Percentiles rank a stretch among this genome's conserved stretches.
These are phyloP conservation scores for Boeremia lycopersici DNA, from an alignment of 2,329 filamentous ascomycete species.

Conservation along the genomic window DNA sequence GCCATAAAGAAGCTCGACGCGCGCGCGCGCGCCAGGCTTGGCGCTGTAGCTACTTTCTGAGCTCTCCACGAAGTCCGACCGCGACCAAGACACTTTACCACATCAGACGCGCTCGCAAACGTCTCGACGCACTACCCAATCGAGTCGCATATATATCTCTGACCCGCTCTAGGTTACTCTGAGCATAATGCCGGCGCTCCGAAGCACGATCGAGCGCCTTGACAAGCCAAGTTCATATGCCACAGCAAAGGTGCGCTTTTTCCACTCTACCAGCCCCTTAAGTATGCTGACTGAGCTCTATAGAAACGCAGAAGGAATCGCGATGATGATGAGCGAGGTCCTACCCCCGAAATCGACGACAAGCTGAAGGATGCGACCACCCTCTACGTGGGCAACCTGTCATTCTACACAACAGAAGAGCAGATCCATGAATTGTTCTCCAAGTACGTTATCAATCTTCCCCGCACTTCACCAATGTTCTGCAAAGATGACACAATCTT, in stretches of 20 bases:
- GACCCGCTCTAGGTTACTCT: background rate
- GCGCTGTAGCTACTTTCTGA: slow-evolving; percentile 18
- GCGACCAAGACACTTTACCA: slow-evolving; percentile 3
- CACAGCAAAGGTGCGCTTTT: slow-evolving; percentile 68
- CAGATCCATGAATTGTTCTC: slow-evolving; percentile 97
- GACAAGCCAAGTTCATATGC: slow-evolving; percentile 97
- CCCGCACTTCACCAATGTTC: slow-evolving; percentile 1
- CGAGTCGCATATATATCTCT: slow-evolving; percentile 3
- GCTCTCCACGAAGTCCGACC: slow-evolving; percentile 8
- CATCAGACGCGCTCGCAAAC: background rate
- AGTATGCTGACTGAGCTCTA: slow-evolving; percentile 15
- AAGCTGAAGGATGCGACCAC: slow-evolving; percentile 87
- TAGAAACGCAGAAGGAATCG: slow-evolving; percentile 75
- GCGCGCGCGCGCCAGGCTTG: slow-evolving; percentile 21
- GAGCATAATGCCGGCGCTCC: slow-evolving; percentile 33
- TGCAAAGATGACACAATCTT: slow-evolving; percentile 75
- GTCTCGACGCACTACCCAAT: background rate
- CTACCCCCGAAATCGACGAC: slow-evolving; percentile 70
- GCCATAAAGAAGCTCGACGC: slow-evolving; percentile 19
- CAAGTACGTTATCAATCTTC: slow-evolving; percentile 56
- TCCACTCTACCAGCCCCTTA: background rate
- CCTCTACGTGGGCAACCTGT: slow-evolving; percentile 97
- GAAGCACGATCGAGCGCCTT: slow-evolving; percentile 89
- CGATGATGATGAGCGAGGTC: slow-evolving; percentile 61
- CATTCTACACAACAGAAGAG: slow-evolving; percentile 98